Evolutionary conservation across 2,329 filamentous ascomycete genomes (phyloP).

Genomic region (Pyrenophora seminiperda): DNA sequence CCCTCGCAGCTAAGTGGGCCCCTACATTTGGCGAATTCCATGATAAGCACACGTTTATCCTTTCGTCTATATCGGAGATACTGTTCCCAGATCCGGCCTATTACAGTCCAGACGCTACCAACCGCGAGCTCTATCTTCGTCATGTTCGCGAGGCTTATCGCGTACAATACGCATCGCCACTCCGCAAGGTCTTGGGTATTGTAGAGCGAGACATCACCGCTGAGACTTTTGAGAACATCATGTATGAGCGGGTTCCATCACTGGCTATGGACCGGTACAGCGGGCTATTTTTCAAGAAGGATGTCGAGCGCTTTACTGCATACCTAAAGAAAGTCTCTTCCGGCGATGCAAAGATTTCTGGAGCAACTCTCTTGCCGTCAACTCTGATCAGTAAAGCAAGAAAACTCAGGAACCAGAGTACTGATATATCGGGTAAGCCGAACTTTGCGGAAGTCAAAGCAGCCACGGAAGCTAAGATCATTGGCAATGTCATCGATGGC

Average conservation of each 20-base stretch:
- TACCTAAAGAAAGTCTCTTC: slow-evolving; percentile 58
- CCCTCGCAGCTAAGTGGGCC: slow-evolving; percentile 66
- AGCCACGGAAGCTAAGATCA: slow-evolving; percentile 26
- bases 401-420: not conserved
- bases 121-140: slow-evolving; percentile 60
- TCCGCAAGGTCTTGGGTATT: slow-evolving; percentile 59
- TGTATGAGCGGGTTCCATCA: slow-evolving; percentile 63
- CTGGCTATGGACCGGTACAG: slow-evolving; percentile 62
- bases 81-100: slow-evolving; percentile 51
- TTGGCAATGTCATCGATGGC: slow-evolving; percentile 51
- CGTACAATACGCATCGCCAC: slow-evolving; percentile 54
- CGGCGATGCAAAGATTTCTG: slow-evolving; percentile 60
- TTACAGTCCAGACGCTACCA: slow-evolving; percentile 38
- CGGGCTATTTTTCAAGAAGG: slow-evolving; percentile 57
- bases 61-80: slow-evolving; percentile 63
- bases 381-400: slow-evolving; percentile 50
- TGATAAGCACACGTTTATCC: slow-evolving; percentile 63
- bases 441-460: slow-evolving; percentile 13
- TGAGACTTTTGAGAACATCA: slow-evolving; percentile 56
- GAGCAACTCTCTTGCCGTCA: slow-evolving; percentile 61
- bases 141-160: slow-evolving; percentile 61
- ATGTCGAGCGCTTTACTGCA: slow-evolving; percentile 55
- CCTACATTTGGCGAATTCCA: slow-evolving; percentile 61
- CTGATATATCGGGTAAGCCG: not conserved
- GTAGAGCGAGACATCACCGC: slow-evolving; percentile 60